phyloP scores from a whole-genome alignment of 75 land plant genomes.

The Isoetes taiwanensis region DNA sequence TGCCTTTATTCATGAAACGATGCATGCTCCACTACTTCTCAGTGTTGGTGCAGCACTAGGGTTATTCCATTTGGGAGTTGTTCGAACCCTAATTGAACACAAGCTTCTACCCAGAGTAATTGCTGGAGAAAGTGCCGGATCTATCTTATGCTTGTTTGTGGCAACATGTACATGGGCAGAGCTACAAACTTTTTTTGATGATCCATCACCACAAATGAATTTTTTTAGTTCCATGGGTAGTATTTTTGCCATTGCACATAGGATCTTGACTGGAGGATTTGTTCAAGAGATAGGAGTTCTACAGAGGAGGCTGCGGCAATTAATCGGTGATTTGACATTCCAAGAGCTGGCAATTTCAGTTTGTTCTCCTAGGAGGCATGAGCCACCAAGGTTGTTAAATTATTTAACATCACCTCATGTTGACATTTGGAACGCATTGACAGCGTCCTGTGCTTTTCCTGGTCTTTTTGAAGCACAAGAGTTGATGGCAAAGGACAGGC shows the following conservation, averaged over 20 bases:
- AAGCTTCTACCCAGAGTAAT: conserved; percentile 78
- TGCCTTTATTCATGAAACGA: conserved; percentile 91
- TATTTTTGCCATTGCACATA: conserved; percentile 57
- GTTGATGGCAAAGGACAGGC: conserved; percentile 3
- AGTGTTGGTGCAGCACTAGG: conserved; percentile 99
- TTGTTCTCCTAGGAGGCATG: not conserved
- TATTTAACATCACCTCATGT: not conserved
- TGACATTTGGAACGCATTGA: not conserved
- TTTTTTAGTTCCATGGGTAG: conserved; percentile 95
- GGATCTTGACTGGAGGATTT: conserved; percentile 77
- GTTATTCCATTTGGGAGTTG: conserved; percentile 92
- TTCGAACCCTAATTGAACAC: conserved; percentile 79
- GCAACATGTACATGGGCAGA: conserved; percentile 97
- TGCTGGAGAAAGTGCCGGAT: conserved; percentile 95
- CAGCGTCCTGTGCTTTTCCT: conserved; percentile 1
- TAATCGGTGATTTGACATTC: conserved; percentile 86
- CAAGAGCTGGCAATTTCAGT: conserved; percentile 17
- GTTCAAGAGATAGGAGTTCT: conserved; percentile 79
- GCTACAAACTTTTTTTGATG: conserved; percentile 87
- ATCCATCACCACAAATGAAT: conserved; percentile 60
- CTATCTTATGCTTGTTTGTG: conserved; percentile 64
- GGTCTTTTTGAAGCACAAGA: conserved; percentile 4
- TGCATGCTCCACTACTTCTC: conserved; percentile 81
- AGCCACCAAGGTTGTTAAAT: not conserved
- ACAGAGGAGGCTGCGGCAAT: conserved; percentile 59